Base-by-base conservation (phyloP, 345 rosid species). In the Arabidopsis suecica region DNA sequence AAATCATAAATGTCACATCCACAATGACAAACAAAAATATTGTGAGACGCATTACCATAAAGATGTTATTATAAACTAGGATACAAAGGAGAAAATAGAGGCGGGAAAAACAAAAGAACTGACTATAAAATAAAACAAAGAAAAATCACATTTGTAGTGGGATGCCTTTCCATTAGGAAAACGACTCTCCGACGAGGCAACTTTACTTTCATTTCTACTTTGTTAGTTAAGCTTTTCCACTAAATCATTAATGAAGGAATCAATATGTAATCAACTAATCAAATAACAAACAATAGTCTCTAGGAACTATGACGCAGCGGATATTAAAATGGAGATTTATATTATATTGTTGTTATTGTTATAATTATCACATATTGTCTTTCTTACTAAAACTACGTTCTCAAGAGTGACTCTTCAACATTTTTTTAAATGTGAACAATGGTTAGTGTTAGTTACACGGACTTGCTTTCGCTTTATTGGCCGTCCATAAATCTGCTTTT, bases 141-240 rank as follows among this genome's bases (percentile, higher is more conserved):
- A 16, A 16, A 16, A 16, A 16, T 16, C 18, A 16, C 18, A 16
- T 16, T 16, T 16, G 18, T 16, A 16, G 40, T 71, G 48, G 49
- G 37, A 30, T 18, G 9, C 42, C 68, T 72, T 72, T 62, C 7
- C 42, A 71, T 61, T 23, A 18, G 11, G 25, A 54, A 56, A 65
- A 13, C 38, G 58, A 65, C 71, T 49, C 66, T 47, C 36, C 30
- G 18, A 66, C 51, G 34, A 47, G 16, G 60, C 73, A 49, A 30
- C 60, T 58, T 74, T 49, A 16, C 68, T 61, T 72, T 62, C 28
- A 25, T 40, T 62, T 30, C 22, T n/a, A 57, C 78, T 74, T 74
- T 74, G 16, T 48, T 66, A 37, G 45, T 67, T 66, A 67, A 58
- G 67, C 59, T 57, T 57, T 66, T 57, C 9, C 48, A 73, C 22